Evolutionary conservation across 805 yeast genomes (phyloP), one percentile per base, ranked within the genome.

Genomic region (Torulaspora maleeae): DNA sequence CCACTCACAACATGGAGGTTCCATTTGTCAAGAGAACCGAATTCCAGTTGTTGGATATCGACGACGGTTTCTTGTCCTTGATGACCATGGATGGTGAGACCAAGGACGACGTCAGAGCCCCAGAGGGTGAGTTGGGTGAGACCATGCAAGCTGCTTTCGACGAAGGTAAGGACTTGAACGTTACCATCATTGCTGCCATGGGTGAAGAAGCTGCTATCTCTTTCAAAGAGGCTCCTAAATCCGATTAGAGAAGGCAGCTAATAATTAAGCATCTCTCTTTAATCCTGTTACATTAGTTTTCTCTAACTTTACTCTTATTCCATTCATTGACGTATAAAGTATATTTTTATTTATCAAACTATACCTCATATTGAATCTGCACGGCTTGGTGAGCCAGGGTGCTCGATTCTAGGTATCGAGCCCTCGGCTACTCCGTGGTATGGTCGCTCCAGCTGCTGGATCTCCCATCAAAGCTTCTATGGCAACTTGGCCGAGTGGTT

Each of bases 1-100:
- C 99, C 57, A 93, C 99, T 79, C 99, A 93, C 83, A 93, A 93
- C 80, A 90, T 93, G 98, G 97, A 91, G 77, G 98, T 91, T 71
- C 99, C 99, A 76, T 83, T 88, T 73, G 99, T 93, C 67, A 69
- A 74, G 69, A 95, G 99, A 83, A 80, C 83, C 63, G 99, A 93
- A 82, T 93, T 57, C 85, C 96, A 87, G 80, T 86, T 85, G 73
- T 86, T 91, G 76, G 95, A 93, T 79, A 89, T 93, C 68, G 99
- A 93, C 70, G 99, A 93, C 68, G 99, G 96, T 59, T 93, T 74
- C 95, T 83, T 93, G 71, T 85, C 86, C 69, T 83, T 93, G 75
- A 90, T 93, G 97, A 86, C 89, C 81, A 68, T 74, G 67, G 98
- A 93, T 61, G 99, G 99, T 80, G 93, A 86, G 73, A 87, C 96